Percentiles rank a stretch among this genome's conserved stretches.
Evolutionary conservation across 164 flowering plant species (phyloP).

Genomic region (Kingdonia uniflora): DNA sequence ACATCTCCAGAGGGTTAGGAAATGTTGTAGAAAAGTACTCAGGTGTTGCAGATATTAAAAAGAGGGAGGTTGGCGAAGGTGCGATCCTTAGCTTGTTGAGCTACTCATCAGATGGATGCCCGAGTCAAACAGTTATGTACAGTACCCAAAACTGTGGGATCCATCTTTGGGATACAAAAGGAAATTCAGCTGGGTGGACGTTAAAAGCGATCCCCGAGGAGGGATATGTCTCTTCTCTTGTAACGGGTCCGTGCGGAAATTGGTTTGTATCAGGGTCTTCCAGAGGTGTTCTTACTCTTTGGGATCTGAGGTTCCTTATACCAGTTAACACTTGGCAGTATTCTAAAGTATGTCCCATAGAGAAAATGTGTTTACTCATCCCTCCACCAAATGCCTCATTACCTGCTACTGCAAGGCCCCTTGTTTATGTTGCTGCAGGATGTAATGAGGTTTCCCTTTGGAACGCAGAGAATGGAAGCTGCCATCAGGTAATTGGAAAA

Average conservation of each 20-base stretch:
- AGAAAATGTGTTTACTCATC: slow-evolving; percentile 75
- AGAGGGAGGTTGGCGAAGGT: slow-evolving; percentile 70
- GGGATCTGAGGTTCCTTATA: slow-evolving; percentile 92
- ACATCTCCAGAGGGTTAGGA: slow-evolving; percentile 77
- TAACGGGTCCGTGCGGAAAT: slow-evolving; percentile 74
- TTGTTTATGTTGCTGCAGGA: slow-evolving; percentile 96
- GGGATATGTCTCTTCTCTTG: slow-evolving; percentile 76
- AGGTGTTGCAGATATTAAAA: slow-evolving; percentile 78
- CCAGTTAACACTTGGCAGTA: slow-evolving; percentile 93
- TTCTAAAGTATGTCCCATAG: slow-evolving; percentile 66
- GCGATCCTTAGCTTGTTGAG: slow-evolving; percentile 65
- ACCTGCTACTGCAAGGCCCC: slow-evolving; percentile 59
- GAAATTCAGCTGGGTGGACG: slow-evolving; percentile 49
- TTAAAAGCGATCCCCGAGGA: slow-evolving; percentile 73
- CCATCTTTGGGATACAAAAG: slow-evolving; percentile 88
- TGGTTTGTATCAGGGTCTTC: slow-evolving; percentile 99
- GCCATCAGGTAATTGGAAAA: slow-evolving; percentile 68
- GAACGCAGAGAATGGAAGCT: slow-evolving; percentile 99
- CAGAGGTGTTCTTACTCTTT: slow-evolving; percentile 87
- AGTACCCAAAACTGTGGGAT: slow-evolving; percentile 84
- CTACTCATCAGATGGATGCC: slow-evolving; percentile 43
- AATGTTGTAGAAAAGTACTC: slow-evolving; percentile 90
- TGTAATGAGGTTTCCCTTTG: slow-evolving; percentile 93
- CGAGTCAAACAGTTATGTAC: slow-evolving; percentile 61
- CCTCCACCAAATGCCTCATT: slow-evolving; percentile 51